Conservation (phyloP, 2,329 filamentous ascomycete genomes). For the Aaosphaeria pasadenensis region DNA sequence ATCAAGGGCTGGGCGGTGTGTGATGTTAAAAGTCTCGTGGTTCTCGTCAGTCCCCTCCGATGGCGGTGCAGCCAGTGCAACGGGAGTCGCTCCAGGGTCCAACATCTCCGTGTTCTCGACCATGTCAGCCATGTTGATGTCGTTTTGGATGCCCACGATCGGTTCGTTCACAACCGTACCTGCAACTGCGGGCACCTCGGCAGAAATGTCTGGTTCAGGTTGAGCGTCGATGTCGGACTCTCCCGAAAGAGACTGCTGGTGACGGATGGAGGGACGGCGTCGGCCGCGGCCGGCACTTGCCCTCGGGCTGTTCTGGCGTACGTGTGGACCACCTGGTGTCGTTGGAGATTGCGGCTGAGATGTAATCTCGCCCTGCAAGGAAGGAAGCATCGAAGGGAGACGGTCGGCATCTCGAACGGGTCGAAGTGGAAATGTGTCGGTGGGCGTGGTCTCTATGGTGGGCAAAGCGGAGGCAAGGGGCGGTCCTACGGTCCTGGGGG, state of each 20-base stretch:
- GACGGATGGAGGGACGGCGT: slow-evolving; percentile 79
- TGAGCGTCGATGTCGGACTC: slow-evolving; percentile 79
- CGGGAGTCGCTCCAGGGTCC: slow-evolving; percentile 64
- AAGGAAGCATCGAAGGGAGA: slow-evolving; percentile 81
- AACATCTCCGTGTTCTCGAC: slow-evolving; percentile 79
- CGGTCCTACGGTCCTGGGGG: slow-evolving; percentile 54
- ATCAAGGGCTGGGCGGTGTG: slow-evolving; percentile 78
- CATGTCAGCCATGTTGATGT: slow-evolving; percentile 85
- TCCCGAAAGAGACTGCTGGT: slow-evolving; percentile 81
- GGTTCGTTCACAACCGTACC: slow-evolving; percentile 68
- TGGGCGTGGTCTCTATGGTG: slow-evolving; percentile 56
- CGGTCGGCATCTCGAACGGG: slow-evolving; percentile 84
- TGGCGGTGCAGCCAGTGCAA: slow-evolving; percentile 73
- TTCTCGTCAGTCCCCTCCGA: slow-evolving; percentile 77
- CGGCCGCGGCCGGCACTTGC: slow-evolving; percentile 53
- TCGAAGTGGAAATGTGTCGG: slow-evolving; percentile 70
- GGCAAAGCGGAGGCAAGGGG: slow-evolving; percentile 66
- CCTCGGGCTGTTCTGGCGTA: slow-evolving; percentile 36
- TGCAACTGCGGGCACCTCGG: slow-evolving; percentile 72
- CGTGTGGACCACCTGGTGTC: slow-evolving; percentile 36
- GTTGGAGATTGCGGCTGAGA: slow-evolving; percentile 79
- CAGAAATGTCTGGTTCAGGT: slow-evolving; percentile 70
- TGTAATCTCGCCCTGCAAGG: slow-evolving; percentile 59
- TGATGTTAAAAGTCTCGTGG: slow-evolving; percentile 85
- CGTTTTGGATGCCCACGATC: slow-evolving; percentile 73